Base-by-base conservation (phyloP, 768 basidiomycete genomes). In the Ephemerocybe angulata region DNA sequence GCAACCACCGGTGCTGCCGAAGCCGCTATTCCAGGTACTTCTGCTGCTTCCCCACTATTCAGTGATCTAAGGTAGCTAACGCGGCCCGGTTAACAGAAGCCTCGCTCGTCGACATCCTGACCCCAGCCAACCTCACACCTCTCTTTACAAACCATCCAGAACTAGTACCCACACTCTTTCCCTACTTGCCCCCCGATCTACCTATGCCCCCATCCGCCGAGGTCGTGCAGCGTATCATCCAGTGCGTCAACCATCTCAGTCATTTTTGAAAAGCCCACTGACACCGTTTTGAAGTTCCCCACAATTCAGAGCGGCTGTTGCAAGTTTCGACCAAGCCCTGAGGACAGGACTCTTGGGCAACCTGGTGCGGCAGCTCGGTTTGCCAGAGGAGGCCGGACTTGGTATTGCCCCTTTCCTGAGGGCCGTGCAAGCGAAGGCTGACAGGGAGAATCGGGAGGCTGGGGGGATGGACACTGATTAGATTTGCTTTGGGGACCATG, bases 301-400 rank as follows among this genome's bases (percentile, higher is more conserved):
- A 0, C 93, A 90, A 62, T 93, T 95, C 72, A 86, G 88, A 56
- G 73, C 82, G 4, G 87, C 90, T 1, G 88, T 94, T 19, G 74
- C 81, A 2, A 88, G 81, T 65, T 80, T 97, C 44, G 93, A 97
- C 65, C 85, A 88, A 63, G 93, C 92, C 5, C 74, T 97, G 52
- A 75, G 86, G 48, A 93, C 89, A 0, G 93, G 93, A 7, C 70
- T 92, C 49, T 72, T 94, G 2, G 86, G 85, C 5, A 82, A 79
- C 1, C 75, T 95, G 19, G 90, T 96, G 54, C 74, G 85, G 30
- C 80, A 84, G 24, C 74, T 97, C 6, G 93, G 93, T 2, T 72
- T 97, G 33, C 90, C 91, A 0, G 90, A 88, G 63, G 88, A 87
- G 61, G 93, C 93, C 7, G 93, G 92, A 0, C 78, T 77, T 4